Conservation (phyloP, 176 grass and related monocot species). For the Leersia perrieri region DNA sequence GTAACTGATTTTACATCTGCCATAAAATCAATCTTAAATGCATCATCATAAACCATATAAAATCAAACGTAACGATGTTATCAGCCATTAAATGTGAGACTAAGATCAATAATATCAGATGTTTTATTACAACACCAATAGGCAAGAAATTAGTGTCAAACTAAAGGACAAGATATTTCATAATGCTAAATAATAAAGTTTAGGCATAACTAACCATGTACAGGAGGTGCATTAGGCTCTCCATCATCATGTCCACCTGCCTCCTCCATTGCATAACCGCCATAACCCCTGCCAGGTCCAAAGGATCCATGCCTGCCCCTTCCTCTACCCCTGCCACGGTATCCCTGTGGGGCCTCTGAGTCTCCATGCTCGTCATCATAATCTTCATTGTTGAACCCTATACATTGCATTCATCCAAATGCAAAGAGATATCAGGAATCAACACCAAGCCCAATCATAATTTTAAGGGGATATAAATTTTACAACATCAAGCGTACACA, state of each 20-base stretch:
- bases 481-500: not conserved
- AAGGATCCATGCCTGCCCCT: constrained; percentile 47
- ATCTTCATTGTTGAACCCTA: constrained; percentile 52
- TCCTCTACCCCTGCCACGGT: constrained; percentile 51
- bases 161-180: not conserved
- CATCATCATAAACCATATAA: not conserved
- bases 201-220: constrained; percentile 39
- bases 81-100: not conserved
- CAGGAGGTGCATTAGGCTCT: constrained; percentile 33
- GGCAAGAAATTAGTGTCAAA: not conserved
- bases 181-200: not conserved
- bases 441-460: not conserved
- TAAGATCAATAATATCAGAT: not conserved
- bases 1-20: not conserved
- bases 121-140: not conserved
- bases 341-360: constrained; percentile 5
- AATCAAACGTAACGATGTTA: not conserved
- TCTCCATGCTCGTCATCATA: constrained; percentile 39
- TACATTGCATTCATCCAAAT: constrained; percentile 17
- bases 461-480: not conserved
- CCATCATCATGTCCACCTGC: constrained; percentile 44
- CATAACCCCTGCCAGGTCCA: constrained; percentile 47
- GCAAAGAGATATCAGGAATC: constrained; percentile 1
- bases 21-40: not conserved
- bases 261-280: constrained; percentile 34